Evolutionary conservation across 2,329 filamentous ascomycete species (phyloP), one percentile per base, ranked within the genome.

Genomic region (Phoma herbarum): DNA sequence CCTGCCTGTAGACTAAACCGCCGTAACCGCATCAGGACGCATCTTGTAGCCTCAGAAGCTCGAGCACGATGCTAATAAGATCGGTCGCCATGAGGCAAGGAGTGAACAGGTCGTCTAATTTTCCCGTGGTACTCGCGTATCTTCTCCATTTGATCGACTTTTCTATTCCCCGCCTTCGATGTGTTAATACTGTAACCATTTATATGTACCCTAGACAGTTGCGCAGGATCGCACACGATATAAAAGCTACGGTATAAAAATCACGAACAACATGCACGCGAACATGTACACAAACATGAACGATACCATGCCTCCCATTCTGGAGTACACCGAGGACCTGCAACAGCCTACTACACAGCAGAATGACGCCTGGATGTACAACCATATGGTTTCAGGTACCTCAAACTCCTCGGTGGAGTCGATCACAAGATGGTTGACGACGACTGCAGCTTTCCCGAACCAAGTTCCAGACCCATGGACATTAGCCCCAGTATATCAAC

Each of bases 401-500:
- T n/a, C 8, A 14, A 12, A 10, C 9, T 11, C 6, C 8, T 1
- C 18, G 8, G 29, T 11, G 23, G 7, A 22, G 7, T n/a, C 10
- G 2, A 31, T 16, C 7, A 22, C 18, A 4, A 44, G 12, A 20
- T 11, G 8, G n/a, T 14, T 52, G 18, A 44, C 64, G 25, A 66
- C 55, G 6, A 1, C 0, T 29, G 8, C 35, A 72, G 70, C 58
- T 2, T 59, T 55, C 25, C 23, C 58, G 8, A 39, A 45, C 33
- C 57, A 60, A 22, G 44, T 59, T 50, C 48, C 50, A 25, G 9
- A 33, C 9, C 22, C 59, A 41, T 67, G 63, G 64, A 46, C 41
- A n/a, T 31, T 33, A 29, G 55, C 46, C 35, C n/a, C 53, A 12
- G 14, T 39, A n/a, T 29, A 48, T 26, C 60, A 61, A 9, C 63